Conservation (phyloP, 768 basidiomycete genomes). For the Harrya chromipes region DNA sequence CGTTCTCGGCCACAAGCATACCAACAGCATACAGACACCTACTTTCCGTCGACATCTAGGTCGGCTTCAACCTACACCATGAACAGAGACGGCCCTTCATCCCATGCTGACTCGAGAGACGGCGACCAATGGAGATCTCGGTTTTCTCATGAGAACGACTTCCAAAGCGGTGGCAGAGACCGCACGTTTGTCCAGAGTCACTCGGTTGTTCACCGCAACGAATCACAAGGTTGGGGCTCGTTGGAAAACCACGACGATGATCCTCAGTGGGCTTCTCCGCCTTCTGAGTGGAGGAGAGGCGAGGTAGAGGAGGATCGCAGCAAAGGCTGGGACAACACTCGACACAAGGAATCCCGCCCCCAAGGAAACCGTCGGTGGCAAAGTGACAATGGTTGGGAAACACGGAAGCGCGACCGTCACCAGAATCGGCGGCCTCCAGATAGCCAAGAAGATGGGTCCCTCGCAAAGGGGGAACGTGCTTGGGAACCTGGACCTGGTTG, state of each 20-base stretch:
- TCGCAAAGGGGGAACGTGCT: conserved; percentile 47
- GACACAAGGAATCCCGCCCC: conserved; percentile 34
- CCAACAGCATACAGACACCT: conserved; percentile 42
- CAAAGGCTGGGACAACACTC: conserved; percentile 35
- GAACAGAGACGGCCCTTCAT: conserved; percentile 50
- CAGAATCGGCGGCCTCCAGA: conserved; percentile 36
- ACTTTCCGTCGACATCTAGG: conserved; percentile 43
- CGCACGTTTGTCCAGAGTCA: conserved; percentile 49
- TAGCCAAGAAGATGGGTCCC: conserved; percentile 22
- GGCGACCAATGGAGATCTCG: conserved; percentile 45
- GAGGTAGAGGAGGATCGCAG: conserved; percentile 38
- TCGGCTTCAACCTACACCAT: conserved; percentile 45
- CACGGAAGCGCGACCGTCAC: conserved; percentile 44
- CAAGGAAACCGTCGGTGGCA: conserved; percentile 33
- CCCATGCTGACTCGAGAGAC: conserved; percentile 45
- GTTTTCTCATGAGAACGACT: conserved; percentile 39
- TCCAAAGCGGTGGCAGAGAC: conserved; percentile 40
- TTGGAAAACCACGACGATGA: conserved; percentile 40
- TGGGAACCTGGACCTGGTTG: conserved; percentile 76
- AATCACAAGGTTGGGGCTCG: conserved; percentile 43
- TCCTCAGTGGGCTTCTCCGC: conserved; percentile 43
- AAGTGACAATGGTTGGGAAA: conserved; percentile 49
- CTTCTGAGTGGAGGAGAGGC: conserved; percentile 40
- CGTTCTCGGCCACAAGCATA: conserved; percentile 45
- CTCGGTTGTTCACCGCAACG: conserved; percentile 44